phyloP scores from a whole-genome alignment of 495 filamentous ascomycete species.

The Articulospora tetracladia region DNA sequence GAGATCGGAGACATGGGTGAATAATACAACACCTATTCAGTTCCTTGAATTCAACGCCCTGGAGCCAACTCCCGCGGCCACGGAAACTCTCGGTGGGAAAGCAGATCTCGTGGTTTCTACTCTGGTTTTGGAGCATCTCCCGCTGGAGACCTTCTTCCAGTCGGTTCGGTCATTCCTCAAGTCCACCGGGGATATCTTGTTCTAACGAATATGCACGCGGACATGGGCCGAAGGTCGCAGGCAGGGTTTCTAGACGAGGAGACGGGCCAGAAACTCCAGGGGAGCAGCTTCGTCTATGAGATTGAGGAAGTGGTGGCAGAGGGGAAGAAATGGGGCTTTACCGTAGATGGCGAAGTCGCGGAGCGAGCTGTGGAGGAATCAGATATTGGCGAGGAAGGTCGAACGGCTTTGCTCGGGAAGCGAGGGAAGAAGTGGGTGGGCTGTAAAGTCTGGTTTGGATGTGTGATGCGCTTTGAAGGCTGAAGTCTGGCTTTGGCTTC shows the following conservation, averaged over 20 bases:
- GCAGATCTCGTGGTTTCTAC: constrained; percentile 47
- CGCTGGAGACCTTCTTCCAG: constrained; percentile 52
- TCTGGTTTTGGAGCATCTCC: constrained; percentile 67
- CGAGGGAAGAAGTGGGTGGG: constrained; percentile 70
- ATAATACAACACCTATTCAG: neutral
- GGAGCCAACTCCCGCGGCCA: neutral
- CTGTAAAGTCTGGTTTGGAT: constrained; percentile 61
- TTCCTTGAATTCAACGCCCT: constrained; percentile 22
- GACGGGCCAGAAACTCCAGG: constrained; percentile 57
- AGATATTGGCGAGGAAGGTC: constrained; percentile 44
- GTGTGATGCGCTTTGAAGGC: constrained; percentile 31
- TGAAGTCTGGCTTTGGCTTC: neutral
- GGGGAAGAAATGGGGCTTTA: constrained; percentile 49
- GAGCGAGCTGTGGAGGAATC: constrained; percentile 40
- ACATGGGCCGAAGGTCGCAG: constrained; percentile 61
- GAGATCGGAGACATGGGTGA: constrained; percentile 1
- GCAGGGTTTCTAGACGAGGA: constrained; percentile 62
- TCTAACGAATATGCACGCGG: constrained; percentile 70
- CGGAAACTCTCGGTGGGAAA: constrained; percentile 34
- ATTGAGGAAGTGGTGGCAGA: constrained; percentile 51
- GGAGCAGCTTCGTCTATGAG: constrained; percentile 56
- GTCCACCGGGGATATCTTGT: constrained; percentile 49
- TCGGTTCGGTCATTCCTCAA: constrained; percentile 38
- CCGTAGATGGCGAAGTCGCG: constrained; percentile 28
- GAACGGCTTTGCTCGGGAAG: constrained; percentile 41